Evolutionary conservation across 257 asterid genomes (phyloP), one percentile per base, ranked within the genome.

Genomic region (Leonotis leonurus): DNA sequence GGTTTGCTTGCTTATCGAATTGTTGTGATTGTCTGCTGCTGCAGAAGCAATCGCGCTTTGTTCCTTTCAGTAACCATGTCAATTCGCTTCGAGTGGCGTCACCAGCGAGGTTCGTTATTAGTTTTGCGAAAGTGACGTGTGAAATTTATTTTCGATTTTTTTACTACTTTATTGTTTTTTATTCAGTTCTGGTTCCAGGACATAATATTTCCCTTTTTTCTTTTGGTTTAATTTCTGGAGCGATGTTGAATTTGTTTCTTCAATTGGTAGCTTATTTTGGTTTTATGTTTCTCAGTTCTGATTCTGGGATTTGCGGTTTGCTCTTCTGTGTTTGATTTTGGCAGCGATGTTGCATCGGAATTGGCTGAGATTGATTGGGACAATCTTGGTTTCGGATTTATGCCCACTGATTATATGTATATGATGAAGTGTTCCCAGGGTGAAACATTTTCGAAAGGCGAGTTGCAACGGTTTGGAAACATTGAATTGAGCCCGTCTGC

Each of bases 401-500:
- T 69, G 73, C 78, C 88, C 53, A 87, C 97, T 56, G 99, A 93
- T 79, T 89, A 85, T 66, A 93, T 93, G 99, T 93, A 87, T 69
- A 58, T 66, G 67, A 89, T 83, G 94, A 89, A 85, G 65, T 93
- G 99, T 73, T 56, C 91, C 59, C 82, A 71, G 72, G 94, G 83
- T 2, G 95, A 81, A 52, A 52, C 56, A 56, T 93, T 93, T 70
- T 57, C 85, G 3, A 76, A 79, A 32, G 99, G 95, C 16, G 95
- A 83, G 69, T 76, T 93, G 46, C 85, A 78, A 72, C 71, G 92
- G 41, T 93, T 93, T 72, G 95, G 97, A 64, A 93, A 93, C 83
- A 85, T 89, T 60, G 96, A 89, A 80, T 72, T 93, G 90, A 93
- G 86, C 78, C 97, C 99, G 13, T 89, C 92, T 60, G 77, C 97